These are phyloP conservation scores for Sclerotinia nivalis DNA, from an alignment of 2,329 filamentous ascomycete species.

Conservation along the genomic window DNA sequence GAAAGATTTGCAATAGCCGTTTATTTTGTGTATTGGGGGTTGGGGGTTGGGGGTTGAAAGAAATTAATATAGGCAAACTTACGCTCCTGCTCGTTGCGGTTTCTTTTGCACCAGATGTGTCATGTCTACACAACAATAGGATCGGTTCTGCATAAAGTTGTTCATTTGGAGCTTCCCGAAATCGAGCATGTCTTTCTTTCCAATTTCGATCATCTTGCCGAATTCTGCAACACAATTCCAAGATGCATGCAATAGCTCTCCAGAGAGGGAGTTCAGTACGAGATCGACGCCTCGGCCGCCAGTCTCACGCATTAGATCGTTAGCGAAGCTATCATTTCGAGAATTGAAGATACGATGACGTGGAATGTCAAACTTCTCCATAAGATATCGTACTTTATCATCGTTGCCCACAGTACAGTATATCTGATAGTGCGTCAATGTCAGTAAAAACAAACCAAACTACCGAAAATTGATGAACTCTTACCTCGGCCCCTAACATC, in stretches of 20 bases:
- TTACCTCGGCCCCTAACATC: constrained; percentile 28
- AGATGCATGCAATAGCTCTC: not conserved
- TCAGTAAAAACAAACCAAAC: not conserved
- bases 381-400: constrained; percentile 32
- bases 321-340: not conserved
- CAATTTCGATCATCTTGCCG: constrained; percentile 1
- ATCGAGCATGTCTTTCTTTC: constrained; percentile 1
- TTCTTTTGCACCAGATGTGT: too few species aligned
- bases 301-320: not conserved
- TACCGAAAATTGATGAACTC: not conserved
- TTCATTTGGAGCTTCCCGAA: too few species aligned
- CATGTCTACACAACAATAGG: too few species aligned
- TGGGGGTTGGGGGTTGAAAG: too few species aligned
- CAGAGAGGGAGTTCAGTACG: not conserved
- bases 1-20: too few species aligned
- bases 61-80: too few species aligned
- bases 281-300: not conserved
- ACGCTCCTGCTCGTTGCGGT: too few species aligned
- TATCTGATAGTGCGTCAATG: constrained; percentile 22
- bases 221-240: not conserved
- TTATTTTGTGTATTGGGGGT: too few species aligned
- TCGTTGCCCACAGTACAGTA: constrained; percentile 35
- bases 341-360: not conserved
- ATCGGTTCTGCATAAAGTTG: too few species aligned
- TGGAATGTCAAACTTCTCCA: not conserved